Conservation (phyloP, 2,329 filamentous ascomycete genomes). For the Calonectria pseudoreteaudii region DNA sequence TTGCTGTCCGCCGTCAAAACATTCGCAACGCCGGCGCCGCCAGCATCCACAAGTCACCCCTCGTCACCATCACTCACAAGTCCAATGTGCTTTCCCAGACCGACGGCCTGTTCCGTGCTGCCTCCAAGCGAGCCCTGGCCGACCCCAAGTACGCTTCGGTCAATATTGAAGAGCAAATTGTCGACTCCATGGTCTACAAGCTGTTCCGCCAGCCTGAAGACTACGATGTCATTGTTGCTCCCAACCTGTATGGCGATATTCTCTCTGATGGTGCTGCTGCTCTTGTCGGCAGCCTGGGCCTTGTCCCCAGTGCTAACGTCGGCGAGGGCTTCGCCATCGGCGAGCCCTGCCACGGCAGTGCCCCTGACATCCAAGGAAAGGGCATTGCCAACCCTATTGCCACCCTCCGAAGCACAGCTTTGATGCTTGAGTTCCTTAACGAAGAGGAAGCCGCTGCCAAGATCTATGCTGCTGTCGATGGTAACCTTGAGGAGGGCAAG, state of each 20-base stretch:
- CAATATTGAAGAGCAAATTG: slow-evolving; percentile 93
- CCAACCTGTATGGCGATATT: slow-evolving; percentile 97
- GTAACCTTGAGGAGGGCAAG: slow-evolving; percentile 84
- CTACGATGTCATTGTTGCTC: slow-evolving; percentile 98
- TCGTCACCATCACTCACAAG: slow-evolving; percentile 98
- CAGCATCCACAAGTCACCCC: slow-evolving; percentile 74
- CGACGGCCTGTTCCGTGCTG: slow-evolving; percentile 92
- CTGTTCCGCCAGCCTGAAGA: slow-evolving; percentile 94
- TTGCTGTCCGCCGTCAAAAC: slow-evolving; percentile 87
- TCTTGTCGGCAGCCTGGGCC: slow-evolving; percentile 88
- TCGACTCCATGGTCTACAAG: slow-evolving; percentile 99
- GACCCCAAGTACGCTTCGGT: slow-evolving; percentile 72
- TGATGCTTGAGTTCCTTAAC: slow-evolving; percentile 97
- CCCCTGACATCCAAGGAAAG: slow-evolving; percentile 94
- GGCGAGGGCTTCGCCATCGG: slow-evolving; percentile 95
- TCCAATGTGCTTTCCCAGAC: slow-evolving; percentile 97
- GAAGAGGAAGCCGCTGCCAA: slow-evolving; percentile 87
- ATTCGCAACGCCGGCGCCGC: slow-evolving; percentile 71
- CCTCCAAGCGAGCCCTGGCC: slow-evolving; percentile 79
- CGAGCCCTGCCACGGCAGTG: slow-evolving; percentile 96
- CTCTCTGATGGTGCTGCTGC: slow-evolving; percentile 95
- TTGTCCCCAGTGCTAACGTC: slow-evolving; percentile 96
- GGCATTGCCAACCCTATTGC: slow-evolving; percentile 97
- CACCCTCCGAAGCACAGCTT: slow-evolving; percentile 87
- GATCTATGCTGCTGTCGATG: slow-evolving; percentile 94